These are phyloP conservation scores for Racocetra persica DNA, from an alignment of 371 early-diverging fungal species.

Conservation along the genomic window DNA sequence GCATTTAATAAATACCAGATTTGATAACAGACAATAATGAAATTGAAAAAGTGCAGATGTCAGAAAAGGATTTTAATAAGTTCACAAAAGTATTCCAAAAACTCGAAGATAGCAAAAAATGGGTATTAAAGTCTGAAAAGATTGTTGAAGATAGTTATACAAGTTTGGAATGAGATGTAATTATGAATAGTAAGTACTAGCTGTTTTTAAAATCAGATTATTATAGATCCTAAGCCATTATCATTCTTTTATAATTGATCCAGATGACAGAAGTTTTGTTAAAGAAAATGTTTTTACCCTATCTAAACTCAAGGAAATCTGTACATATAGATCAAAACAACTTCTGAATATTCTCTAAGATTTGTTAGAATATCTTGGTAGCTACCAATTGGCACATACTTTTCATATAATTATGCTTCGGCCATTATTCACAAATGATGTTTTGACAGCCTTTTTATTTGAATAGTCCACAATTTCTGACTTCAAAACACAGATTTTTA, in stretches of 20 bases:
- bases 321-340: conserved; percentile 29
- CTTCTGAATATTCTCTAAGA: conserved; percentile 32
- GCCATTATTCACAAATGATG: conserved; percentile 31
- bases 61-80: conserved; percentile 32
- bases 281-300: conserved; percentile 19
- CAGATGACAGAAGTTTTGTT: conserved; percentile 38
- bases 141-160: conserved; percentile 36
- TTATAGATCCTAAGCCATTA: conserved; percentile 41
- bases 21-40: conserved; percentile 35
- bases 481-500: conserved; percentile 22
- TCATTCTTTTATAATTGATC: conserved; percentile 44
- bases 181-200: conserved; percentile 33
- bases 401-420: conserved; percentile 16
- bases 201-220: conserved; percentile 1
- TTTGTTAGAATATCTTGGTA: conserved; percentile 42
- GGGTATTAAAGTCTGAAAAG: conserved; percentile 18
- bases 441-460: conserved; percentile 31
- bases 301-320: conserved; percentile 40
- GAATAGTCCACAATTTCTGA: conserved; percentile 39
- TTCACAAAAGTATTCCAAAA: conserved; percentile 33
- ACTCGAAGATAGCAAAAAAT: conserved; percentile 34
- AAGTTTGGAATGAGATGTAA: conserved; percentile 32
- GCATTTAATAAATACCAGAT: conserved; percentile 28
- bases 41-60: conserved; percentile 8
- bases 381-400: conserved; percentile 26